Conservation (phyloP, 768 basidiomycete species). For the Mycena alexandri region DNA sequence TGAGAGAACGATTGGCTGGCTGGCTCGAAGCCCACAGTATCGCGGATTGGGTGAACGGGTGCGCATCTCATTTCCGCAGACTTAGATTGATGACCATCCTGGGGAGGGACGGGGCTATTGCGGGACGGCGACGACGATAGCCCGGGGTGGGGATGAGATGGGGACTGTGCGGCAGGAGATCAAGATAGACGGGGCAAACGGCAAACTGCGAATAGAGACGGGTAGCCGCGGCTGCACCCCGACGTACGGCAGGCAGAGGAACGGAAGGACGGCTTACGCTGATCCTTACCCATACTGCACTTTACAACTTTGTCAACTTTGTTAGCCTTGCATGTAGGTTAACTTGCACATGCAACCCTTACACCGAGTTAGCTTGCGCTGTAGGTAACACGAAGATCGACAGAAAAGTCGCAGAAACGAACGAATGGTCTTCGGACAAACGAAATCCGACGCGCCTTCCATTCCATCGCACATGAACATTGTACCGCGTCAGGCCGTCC, state of each 20-base stretch:
- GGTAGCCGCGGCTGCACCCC: not conserved
- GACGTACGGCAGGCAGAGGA: not conserved
- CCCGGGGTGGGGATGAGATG: not conserved
- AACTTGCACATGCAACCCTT: not conserved
- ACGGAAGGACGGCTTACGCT: not conserved
- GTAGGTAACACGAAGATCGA: not conserved
- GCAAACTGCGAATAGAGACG: not conserved
- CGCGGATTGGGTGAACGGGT: not conserved
- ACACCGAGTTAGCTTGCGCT: not conserved
- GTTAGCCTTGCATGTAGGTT: not conserved
- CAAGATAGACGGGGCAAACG: not conserved
- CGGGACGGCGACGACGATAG: constrained; percentile 1
- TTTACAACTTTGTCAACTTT: not conserved
- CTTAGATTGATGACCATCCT: constrained; percentile 6
- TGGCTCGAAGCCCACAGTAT: not conserved
- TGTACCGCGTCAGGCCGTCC: too few relatives aligned
- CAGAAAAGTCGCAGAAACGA: not conserved
- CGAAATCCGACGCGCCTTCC: not conserved
- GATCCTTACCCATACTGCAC: not conserved
- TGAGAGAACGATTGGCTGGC: constrained; percentile 7
- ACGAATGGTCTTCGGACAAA: not conserved
- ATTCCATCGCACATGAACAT: not conserved
- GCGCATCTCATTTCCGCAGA: constrained; percentile 22
- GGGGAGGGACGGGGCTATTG: constrained; percentile 8
- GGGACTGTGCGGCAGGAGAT: constrained; percentile 14